Base-by-base conservation (phyloP, 2,329 filamentous ascomycete genomes). In the Exophiala viscosa region DNA sequence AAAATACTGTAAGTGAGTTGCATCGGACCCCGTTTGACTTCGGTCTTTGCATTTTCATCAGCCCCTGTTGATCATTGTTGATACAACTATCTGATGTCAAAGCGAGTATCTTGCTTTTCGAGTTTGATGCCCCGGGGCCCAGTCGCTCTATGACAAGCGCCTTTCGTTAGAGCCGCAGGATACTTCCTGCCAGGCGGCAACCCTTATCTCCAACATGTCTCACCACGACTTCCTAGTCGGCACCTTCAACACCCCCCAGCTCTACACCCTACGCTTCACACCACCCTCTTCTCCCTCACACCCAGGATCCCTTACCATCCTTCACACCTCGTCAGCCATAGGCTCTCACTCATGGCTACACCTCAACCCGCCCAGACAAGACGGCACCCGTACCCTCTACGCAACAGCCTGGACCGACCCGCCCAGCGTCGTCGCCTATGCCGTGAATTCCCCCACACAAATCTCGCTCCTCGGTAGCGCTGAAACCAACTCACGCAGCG, bases 341-440 rank as follows among this genome's bases (percentile, higher is more conserved):
- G 61, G 61, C 20, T 64, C 61, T 7, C 61, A 64, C 48, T 62
- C 60, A 7, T 64, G 61, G 61, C 57, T 64, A 11, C 57, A 61
- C 43, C 52, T 64, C 13, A 52, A 45, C 5, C 50, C 54, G 7
- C 48, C 44, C n/a, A 56, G 50, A 28, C 18, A n/a, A 14, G 40
- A 48, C 23, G 49, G 52, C 13, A 44, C 13, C 1, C 49, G 49
- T 15, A 60, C 59, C 23, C 58, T 61, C 31, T 60, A 61, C 35
- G 58, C 60, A 15, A 63, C 61, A n/a, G 61, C 61, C 2, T 64
- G 61, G 61, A 61, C 57, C 9, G 59, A 62, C 9, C 59, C 59
- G 3, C 57, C 61, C 4, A 48, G 55, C 5, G 56, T 64, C 6
- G 61, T 57, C 5, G 58, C 61, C 13, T 64, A 64, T 38, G 48